A percentile compares a stretch with the other conserved stretches of the same genome.
phyloP scores from a whole-genome alignment of 202 grass and related monocot species.

The Musa balbisiana region DNA sequence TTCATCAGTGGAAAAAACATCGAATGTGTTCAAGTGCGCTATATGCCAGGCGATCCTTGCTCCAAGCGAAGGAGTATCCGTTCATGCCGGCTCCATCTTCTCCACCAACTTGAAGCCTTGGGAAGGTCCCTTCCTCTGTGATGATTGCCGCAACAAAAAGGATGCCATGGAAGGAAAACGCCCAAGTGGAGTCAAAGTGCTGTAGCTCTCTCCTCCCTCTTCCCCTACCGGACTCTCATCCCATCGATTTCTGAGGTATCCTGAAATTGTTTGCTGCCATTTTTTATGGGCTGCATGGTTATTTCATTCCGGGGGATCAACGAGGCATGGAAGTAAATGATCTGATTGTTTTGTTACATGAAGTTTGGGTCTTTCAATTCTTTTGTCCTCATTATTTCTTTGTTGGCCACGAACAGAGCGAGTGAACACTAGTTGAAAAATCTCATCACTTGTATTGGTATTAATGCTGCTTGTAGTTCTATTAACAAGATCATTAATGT shows the following conservation, averaged over 20 bases:
- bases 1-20: slow-evolving; percentile 35
- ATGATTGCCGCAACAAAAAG: slow-evolving; percentile 81
- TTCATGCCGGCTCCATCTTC: slow-evolving; percentile 75
- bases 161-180: slow-evolving; percentile 97
- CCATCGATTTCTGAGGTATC: slow-evolving; percentile 21
- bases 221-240: slow-evolving; percentile 12
- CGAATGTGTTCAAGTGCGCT: slow-evolving; percentile 66
- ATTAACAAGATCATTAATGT: no score
- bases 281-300: slow-evolving; percentile 44
- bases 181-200: slow-evolving; percentile 70
- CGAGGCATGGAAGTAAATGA: slow-evolving; percentile 1
- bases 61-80: slow-evolving; percentile 73
- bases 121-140: slow-evolving; percentile 84
- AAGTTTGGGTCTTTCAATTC: no score
- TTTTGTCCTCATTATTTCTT: no score
- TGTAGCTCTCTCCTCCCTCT: slow-evolving; percentile 31
- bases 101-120: slow-evolving; percentile 76
- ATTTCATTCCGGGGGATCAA: slow-evolving; percentile 25
- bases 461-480: no score
- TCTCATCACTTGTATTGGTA: no score
- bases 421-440: no score
- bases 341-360: no score
- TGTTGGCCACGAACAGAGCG: no score
- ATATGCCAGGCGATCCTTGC: slow-evolving; percentile 83
- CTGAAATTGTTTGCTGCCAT: slow-evolving; percentile 20